phyloP scores from a whole-genome alignment of 108 stramenopile species.

The Cylindrotheca fusiformis region DNA sequence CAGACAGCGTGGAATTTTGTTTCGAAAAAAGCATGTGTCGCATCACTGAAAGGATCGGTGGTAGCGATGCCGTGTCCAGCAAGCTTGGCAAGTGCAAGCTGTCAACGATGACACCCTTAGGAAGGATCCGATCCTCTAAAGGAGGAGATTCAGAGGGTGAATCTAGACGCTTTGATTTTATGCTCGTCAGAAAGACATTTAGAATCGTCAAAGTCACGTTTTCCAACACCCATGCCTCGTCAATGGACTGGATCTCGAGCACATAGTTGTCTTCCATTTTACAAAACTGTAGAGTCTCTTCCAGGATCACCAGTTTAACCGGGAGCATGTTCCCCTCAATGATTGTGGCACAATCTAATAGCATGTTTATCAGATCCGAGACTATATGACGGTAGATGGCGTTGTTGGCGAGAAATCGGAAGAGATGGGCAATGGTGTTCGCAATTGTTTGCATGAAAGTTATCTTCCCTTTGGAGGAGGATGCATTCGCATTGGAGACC shows the following conservation, averaged over 20 bases:
- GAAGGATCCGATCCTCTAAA: too few species aligned
- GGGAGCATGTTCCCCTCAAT: slow-evolving; percentile 6
- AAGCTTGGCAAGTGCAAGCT: not conserved
- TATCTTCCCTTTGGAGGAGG: not conserved
- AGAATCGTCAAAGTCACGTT: slow-evolving; percentile 11
- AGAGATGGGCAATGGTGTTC: slow-evolving; percentile 18
- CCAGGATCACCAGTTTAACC: not conserved
- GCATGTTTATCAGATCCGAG: slow-evolving; percentile 6
- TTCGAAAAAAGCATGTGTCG: not conserved
- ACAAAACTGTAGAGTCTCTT: not conserved
- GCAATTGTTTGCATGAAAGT: not conserved
- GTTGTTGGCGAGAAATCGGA: slow-evolving; percentile 3
- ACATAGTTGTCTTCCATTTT: not conserved
- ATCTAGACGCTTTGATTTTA: slow-evolving; percentile 1
- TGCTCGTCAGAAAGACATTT: not conserved
- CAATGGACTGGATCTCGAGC: slow-evolving; percentile 10
- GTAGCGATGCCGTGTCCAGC: not conserved
- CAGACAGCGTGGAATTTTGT: not conserved
- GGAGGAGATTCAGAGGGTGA: too few species aligned
- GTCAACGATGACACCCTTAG: too few species aligned
- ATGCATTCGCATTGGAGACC: not conserved
- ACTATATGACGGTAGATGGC: not conserved
- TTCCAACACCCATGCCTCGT: slow-evolving; percentile 20
- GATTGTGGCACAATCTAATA: slow-evolving; percentile 5
- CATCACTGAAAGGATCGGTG: not conserved